Evolutionary conservation across 306 rosid species (phyloP).

Genomic region (Myrica gale): DNA sequence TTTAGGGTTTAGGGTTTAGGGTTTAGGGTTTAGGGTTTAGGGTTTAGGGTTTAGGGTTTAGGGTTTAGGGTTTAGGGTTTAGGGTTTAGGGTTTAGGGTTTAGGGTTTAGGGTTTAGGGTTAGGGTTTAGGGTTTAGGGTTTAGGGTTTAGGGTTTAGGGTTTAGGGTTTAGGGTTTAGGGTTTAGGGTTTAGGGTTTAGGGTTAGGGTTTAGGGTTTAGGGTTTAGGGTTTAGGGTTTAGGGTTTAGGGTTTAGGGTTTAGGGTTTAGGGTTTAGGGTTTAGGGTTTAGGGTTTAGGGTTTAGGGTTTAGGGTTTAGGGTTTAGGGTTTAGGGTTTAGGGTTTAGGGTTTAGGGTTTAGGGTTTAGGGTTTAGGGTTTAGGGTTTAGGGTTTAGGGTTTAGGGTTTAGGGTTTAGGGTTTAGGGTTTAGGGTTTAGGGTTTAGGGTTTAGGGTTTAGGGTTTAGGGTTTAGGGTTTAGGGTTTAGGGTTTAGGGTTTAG

Average conservation of each 20-base stretch:
- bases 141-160: slow-evolving; percentile 23
- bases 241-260: slow-evolving; percentile 29
- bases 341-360: slow-evolving; percentile 26
- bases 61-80: slow-evolving; percentile 24
- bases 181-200: slow-evolving; percentile 24
- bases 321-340: slow-evolving; percentile 21
- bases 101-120: slow-evolving; percentile 19
- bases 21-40: slow-evolving; percentile 26
- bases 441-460: slow-evolving; percentile 27
- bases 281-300: slow-evolving; percentile 17
- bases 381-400: neutral
- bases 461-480: slow-evolving; percentile 24
- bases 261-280: slow-evolving; percentile 26
- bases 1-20: slow-evolving; percentile 13
- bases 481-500: slow-evolving; percentile 28
- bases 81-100: slow-evolving; percentile 17
- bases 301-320: too few species aligned
- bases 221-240: slow-evolving; percentile 24
- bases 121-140: slow-evolving; percentile 19
- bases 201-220: slow-evolving; percentile 22
- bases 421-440: slow-evolving; percentile 16
- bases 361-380: slow-evolving; percentile 16
- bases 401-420: slow-evolving; percentile 8
- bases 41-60: slow-evolving; percentile 23
- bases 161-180: slow-evolving; percentile 19